Conservation (phyloP, 495 filamentous ascomycete species). For the Saxophila tyrrhenica region DNA sequence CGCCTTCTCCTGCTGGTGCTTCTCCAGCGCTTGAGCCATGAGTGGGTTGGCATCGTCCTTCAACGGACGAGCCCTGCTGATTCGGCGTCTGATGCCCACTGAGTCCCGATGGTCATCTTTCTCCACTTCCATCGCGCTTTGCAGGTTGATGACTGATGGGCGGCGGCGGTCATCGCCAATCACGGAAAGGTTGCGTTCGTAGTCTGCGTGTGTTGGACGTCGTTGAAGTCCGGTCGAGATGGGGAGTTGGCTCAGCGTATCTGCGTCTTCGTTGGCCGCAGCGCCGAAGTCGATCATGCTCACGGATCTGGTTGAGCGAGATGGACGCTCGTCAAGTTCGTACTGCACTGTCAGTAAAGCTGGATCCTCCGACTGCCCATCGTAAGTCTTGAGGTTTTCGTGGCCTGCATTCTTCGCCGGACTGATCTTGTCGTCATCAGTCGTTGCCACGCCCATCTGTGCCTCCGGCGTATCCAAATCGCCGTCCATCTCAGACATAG, state of each 20-base stretch:
- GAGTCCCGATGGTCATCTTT: constrained; percentile 11
- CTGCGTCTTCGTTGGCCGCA: background rate
- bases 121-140: constrained; percentile 10
- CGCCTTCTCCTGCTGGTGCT: constrained; percentile 18
- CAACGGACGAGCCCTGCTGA: constrained; percentile 6
- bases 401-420: too few species aligned
- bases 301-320: background rate
- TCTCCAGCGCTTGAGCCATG: constrained; percentile 18
- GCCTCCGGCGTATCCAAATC: too few species aligned
- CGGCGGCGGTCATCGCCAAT: constrained; percentile 16
- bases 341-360: constrained; percentile 10
- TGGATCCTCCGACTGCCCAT: constrained; percentile 13
- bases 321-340: constrained; percentile 6
- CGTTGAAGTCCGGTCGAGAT: background rate
- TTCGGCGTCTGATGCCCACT: background rate
- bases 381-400: background rate
- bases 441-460: background rate
- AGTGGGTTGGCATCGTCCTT: constrained; percentile 11
- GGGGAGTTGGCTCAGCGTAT: background rate
- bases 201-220: constrained; percentile 14
- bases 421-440: too few species aligned
- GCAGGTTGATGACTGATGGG: constrained; percentile 10
- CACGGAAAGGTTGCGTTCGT: constrained; percentile 15
- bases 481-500: too few species aligned
- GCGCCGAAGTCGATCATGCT: constrained; percentile 4